Evolutionary conservation across 257 asterid genomes (phyloP).

Genomic region (Penstemon davidsonii): DNA sequence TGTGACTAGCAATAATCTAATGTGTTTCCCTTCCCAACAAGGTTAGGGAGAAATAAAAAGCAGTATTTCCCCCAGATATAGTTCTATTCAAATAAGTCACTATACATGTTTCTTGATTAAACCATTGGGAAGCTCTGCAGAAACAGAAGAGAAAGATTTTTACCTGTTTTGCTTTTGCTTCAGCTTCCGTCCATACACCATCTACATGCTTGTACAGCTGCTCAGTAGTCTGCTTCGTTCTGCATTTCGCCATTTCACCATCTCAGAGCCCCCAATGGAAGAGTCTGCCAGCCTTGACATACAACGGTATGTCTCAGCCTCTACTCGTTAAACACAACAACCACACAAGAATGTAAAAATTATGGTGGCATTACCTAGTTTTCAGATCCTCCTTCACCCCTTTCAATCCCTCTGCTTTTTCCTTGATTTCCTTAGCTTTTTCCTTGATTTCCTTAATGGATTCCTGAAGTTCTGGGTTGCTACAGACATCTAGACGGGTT

Average conservation of each 20-base stretch:
- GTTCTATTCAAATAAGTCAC: conserved; percentile 3
- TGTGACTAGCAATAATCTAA: no score
- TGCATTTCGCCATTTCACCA: conserved; percentile 97
- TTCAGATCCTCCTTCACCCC: conserved; percentile 76
- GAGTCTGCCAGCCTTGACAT: conserved; percentile 98
- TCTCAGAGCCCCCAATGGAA: conserved; percentile 83
- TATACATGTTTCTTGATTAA: conserved; percentile 4
- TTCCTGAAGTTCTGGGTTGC: conserved; percentile 66
- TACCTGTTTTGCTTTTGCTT: conserved; percentile 88
- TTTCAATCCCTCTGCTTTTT: conserved; percentile 70
- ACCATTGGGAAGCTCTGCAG: conserved; percentile 3
- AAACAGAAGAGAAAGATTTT: neutral
- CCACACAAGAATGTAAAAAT: conserved; percentile 24
- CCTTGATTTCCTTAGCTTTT: conserved; percentile 75
- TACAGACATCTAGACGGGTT: conserved; percentile 32
- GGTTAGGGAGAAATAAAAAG: neutral
- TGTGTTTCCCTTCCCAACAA: neutral
- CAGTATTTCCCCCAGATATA: neutral
- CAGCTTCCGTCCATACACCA: conserved; percentile 93
- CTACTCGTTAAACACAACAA: conserved; percentile 31
- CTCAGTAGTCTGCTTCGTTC: conserved; percentile 96
- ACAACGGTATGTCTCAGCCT: conserved; percentile 98
- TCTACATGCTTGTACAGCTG: conserved; percentile 92
- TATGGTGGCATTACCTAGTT: conserved; percentile 55
- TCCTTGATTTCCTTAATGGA: conserved; percentile 77